Conservation (phyloP, 371 early-diverging fungal genomes). For the Zychaea mexicana region DNA sequence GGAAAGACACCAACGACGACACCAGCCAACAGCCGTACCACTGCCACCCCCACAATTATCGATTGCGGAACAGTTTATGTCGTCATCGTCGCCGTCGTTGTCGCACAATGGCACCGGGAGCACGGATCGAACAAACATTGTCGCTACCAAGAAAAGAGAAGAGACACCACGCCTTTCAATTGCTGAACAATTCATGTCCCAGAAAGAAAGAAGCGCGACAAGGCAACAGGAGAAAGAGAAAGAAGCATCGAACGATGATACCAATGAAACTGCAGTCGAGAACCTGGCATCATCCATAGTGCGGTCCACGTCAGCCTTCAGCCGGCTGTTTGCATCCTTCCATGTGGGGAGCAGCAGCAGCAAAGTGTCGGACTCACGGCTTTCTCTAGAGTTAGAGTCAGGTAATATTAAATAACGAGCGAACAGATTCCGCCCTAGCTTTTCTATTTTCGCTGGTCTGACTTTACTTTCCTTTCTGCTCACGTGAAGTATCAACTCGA, state of each 20-base stretch:
- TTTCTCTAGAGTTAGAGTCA: background rate
- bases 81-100: background rate
- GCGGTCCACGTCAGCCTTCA: background rate
- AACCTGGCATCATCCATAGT: background rate
- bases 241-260: background rate
- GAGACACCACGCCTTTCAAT: conserved; percentile 13
- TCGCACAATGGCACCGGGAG: background rate
- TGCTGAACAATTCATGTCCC: conserved; percentile 23
- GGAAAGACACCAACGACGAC: background rate
- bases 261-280: background rate
- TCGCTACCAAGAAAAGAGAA: background rate
- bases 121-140: too few relatives aligned
- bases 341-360: background rate
- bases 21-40: background rate
- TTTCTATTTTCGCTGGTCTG: background rate
- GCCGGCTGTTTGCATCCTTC: background rate
- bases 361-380: background rate
- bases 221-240: background rate
- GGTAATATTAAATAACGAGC: background rate
- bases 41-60: background rate
- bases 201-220: background rate
- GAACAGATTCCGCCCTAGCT: too few relatives aligned
- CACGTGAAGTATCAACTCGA: background rate
- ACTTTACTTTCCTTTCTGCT: background rate
- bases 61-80: background rate